Conservation (phyloP, 768 basidiomycete species). For the Amanita subjunquillea region DNA sequence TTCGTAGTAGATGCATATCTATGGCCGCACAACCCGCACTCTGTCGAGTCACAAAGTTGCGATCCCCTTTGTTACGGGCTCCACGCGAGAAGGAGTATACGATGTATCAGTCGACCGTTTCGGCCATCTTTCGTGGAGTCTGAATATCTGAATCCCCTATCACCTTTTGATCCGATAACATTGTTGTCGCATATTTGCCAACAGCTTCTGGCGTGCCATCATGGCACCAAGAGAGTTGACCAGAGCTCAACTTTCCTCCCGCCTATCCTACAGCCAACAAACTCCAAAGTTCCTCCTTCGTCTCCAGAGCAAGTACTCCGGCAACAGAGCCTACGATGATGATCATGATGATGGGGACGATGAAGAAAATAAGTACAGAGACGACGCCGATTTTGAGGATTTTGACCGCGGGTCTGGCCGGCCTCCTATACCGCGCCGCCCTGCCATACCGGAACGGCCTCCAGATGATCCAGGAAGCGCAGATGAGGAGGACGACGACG, state of each 20-base stretch:
- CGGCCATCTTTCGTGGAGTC: too few species aligned
- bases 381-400: conserved; percentile 39
- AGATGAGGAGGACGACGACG: conserved; percentile 64
- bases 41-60: too few species aligned
- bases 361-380: conserved; percentile 13
- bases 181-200: background rate
- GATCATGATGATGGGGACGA: conserved; percentile 30
- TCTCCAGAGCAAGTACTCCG: conserved; percentile 53
- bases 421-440: conserved; percentile 56
- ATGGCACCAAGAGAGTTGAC: conserved; percentile 56
- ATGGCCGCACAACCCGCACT: too few species aligned
- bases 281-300: conserved; percentile 59
- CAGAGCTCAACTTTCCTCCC: conserved; percentile 60
- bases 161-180: background rate
- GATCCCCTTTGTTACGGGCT: too few species aligned
- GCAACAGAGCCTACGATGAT: conserved; percentile 32
- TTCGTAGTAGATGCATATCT: background rate
- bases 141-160: too few species aligned
- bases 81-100: too few species aligned
- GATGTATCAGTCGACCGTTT: too few species aligned
- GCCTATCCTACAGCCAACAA: conserved; percentile 50
- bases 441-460: conserved; percentile 60
- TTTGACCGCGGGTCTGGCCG: conserved; percentile 48
- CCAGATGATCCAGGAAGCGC: conserved; percentile 62
- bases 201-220: background rate